phyloP scores from a whole-genome alignment of 2,329 filamentous ascomycete species.

The Delphinella strobiligena region DNA sequence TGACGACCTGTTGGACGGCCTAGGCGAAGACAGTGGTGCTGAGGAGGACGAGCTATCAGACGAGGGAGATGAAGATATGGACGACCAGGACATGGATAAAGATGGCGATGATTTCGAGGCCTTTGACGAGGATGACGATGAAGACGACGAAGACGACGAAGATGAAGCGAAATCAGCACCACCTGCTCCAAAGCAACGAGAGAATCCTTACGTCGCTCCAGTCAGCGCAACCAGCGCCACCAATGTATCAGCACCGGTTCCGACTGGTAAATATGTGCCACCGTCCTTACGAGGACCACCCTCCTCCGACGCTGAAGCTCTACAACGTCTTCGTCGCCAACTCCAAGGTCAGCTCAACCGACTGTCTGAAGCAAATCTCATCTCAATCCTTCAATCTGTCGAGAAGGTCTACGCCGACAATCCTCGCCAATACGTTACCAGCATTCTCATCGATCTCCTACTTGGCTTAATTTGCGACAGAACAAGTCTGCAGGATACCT shows the following conservation, averaged over 20 bases:
- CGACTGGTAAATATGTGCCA: conserved; percentile 68
- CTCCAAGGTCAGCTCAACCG: conserved; percentile 85
- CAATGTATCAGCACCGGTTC: conserved; percentile 11
- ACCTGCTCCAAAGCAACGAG: conserved; percentile 40
- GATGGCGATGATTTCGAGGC: conserved; percentile 22
- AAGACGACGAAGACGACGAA: conserved; percentile 28
- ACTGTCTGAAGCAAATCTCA: conserved; percentile 78
- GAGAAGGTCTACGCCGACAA: conserved; percentile 75
- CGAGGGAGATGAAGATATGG: conserved; percentile 8
- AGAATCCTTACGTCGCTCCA: conserved; percentile 86
- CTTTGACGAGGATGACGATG: conserved; percentile 21
- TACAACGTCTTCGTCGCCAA: conserved; percentile 61
- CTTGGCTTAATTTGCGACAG: conserved; percentile 69
- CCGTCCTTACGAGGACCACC: conserved; percentile 62
- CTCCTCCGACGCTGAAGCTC: conserved; percentile 52
- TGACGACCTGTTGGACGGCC: conserved; percentile 15
- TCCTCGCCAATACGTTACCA: conserved; percentile 78
- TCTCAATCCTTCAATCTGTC: conserved; percentile 71
- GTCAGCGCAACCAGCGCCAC: conserved; percentile 26
- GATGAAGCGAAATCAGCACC: conserved; percentile 23
- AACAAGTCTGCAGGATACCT: conserved; percentile 70
- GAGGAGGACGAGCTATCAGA: no score
- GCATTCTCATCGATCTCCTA: conserved; percentile 64
- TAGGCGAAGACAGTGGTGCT: conserved; percentile 11
- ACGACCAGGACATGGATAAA: conserved; percentile 18